Evolutionary conservation across 495 filamentous ascomycete genomes (phyloP), one percentile per base, ranked within the genome.

Genomic region (Penicillium lagena): DNA sequence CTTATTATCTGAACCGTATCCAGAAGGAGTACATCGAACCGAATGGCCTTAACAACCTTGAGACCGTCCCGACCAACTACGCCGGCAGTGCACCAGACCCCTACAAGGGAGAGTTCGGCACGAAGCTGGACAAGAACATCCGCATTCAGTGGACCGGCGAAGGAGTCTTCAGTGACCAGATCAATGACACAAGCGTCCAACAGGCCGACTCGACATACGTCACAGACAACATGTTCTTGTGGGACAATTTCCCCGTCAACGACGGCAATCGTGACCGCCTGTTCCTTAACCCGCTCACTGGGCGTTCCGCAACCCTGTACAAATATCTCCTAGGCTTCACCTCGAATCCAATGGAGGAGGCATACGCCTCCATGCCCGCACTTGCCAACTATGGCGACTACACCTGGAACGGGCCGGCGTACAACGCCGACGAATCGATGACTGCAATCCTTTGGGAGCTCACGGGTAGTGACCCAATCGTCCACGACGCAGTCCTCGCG

Each of bases 161-260:
- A 40, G 50, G 45, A 8, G 40, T 52, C 7, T 52, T 52, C 50
- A 52, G 50, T 29, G 45, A 52, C 17, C 17, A 48, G 13, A 52
- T 48, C 31, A 52, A 47, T 10, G 45, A 44, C 32, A 47, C 46
- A 10, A 52, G 45, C 33, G 45, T 52, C 7, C 10, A 40, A 28
- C 37, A 10, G 5, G 50, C 50, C 12, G 45, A 43, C 39, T 9
- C 13, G 13, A 49, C 45, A 7, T 52, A 52, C 15, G 40, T 40
- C 5, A 52, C 50, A 11, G 50, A 52, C 14, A 52, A 49, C 3
- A 10, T 52, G 6, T 52, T 44, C 37, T 7, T 52, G 7, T 52
- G 50, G 50, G 45, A 52, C 13, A 52, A 52, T 9, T 52, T 52
- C 41, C 50, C 50, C 29, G 50, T 52, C 10, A 52, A 52, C 32